Evolutionary conservation across 495 filamentous ascomycete species (phyloP).

Genomic region (Platismatia glauca): DNA sequence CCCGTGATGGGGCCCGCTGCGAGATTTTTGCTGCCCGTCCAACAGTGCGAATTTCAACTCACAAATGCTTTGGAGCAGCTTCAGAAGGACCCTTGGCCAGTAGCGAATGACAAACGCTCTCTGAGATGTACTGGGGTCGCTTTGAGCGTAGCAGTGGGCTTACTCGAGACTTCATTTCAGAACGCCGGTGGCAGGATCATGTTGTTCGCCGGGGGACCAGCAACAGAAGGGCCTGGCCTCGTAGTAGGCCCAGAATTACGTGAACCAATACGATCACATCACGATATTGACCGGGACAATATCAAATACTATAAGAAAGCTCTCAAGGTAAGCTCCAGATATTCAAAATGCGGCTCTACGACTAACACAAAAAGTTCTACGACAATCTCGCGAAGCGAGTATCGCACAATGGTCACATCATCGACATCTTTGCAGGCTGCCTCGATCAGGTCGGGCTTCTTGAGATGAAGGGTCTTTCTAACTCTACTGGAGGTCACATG

Average conservation of each 20-base stretch:
- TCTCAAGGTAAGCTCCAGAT: slow-evolving; percentile 58
- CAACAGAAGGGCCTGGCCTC: slow-evolving; percentile 92
- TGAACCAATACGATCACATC: slow-evolving; percentile 96
- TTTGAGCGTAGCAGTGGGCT: slow-evolving; percentile 83
- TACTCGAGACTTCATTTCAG: slow-evolving; percentile 90
- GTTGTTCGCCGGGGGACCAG: slow-evolving; percentile 91
- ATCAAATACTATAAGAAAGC: slow-evolving; percentile 99
- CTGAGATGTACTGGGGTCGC: slow-evolving; percentile 94
- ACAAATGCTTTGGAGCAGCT: slow-evolving; percentile 94
- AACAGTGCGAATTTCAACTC: slow-evolving; percentile 96
- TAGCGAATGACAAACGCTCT: slow-evolving; percentile 85
- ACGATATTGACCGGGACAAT: slow-evolving; percentile 97
- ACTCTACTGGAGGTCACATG: slow-evolving; percentile 96
- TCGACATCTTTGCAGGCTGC: slow-evolving; percentile 97
- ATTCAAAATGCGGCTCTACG: slow-evolving; percentile 1
- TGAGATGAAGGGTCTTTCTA: slow-evolving; percentile 97
- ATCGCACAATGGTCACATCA: slow-evolving; percentile 92
- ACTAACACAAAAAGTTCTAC: slow-evolving; percentile 65
- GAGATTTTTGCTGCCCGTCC: slow-evolving; percentile 87
- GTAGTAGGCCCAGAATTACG: slow-evolving; percentile 96
- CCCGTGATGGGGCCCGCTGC: slow-evolving; percentile 70
- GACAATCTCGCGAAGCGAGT: slow-evolving; percentile 93
- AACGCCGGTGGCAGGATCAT: slow-evolving; percentile 94
- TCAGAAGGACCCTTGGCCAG: slow-evolving; percentile 97
- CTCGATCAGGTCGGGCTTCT: slow-evolving; percentile 96